Evolutionary conservation across 441 rosid genomes (phyloP).

Genomic region (Manihot esculenta): DNA sequence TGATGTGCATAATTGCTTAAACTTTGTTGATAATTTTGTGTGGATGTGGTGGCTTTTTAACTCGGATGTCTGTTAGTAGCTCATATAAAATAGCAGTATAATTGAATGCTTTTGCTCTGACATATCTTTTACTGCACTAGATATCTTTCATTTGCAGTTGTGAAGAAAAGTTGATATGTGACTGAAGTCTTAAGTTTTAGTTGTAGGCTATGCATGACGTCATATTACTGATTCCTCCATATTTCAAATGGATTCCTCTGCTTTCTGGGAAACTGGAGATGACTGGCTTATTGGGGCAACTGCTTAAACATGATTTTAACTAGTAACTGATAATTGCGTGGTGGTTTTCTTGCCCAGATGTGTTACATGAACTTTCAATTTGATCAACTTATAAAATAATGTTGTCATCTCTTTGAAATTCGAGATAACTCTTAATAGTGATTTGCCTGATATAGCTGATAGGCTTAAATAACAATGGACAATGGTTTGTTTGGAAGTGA

Average conservation of each 20-base stretch:
- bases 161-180: background rate
- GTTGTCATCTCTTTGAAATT: background rate
- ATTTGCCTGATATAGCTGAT: background rate
- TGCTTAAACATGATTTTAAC: background rate
- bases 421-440: background rate
- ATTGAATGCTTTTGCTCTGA: background rate
- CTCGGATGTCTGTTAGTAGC: background rate
- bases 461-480: too few species aligned
- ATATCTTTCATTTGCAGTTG: background rate
- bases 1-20: background rate
- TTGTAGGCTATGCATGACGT: background rate
- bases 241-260: background rate
- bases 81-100: background rate
- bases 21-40: too few species aligned
- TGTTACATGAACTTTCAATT: background rate
- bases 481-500: too few species aligned
- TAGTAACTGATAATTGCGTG: background rate
- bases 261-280: background rate
- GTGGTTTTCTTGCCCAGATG: background rate
- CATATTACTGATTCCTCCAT: background rate
- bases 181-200: background rate
- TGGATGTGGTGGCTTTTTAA: background rate
- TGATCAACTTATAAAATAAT: background rate
- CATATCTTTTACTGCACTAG: background rate
- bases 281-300: background rate